A percentile compares a stretch with the other conserved stretches of the same genome.
These are phyloP conservation scores for Colletotrichum melonis DNA, from an alignment of 2,329 filamentous ascomycete genomes.

Conservation along the genomic window DNA sequence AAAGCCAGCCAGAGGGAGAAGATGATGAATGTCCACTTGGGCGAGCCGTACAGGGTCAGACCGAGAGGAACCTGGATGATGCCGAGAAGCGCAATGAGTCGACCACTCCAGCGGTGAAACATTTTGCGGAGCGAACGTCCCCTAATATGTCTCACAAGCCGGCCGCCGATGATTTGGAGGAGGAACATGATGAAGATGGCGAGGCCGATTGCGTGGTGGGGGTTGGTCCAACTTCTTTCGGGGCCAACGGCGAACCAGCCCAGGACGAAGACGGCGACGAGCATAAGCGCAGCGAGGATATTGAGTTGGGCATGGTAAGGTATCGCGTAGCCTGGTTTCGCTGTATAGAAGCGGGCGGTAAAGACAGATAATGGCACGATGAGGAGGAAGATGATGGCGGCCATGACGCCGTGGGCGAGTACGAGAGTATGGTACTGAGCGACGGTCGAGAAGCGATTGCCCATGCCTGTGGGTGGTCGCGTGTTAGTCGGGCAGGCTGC, in stretches of 20 bases:
- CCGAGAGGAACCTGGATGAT: conserved; percentile 90
- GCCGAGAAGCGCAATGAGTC: conserved; percentile 81
- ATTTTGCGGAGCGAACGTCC: conserved; percentile 64
- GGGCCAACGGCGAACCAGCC: conserved; percentile 85
- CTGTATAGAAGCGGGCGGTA: conserved; percentile 76
- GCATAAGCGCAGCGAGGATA: conserved; percentile 73
- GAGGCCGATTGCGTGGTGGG: conserved; percentile 86
- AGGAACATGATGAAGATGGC: conserved; percentile 81
- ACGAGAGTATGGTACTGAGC: conserved; percentile 78
- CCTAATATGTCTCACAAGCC: conserved; percentile 67
- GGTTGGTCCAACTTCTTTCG: conserved; percentile 78
- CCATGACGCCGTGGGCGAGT: conserved; percentile 77
- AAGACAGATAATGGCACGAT: conserved; percentile 81
- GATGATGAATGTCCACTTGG: conserved; percentile 84
- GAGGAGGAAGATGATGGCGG: conserved; percentile 78
- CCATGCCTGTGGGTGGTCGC: conserved; percentile 72
- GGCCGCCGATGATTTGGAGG: conserved; percentile 77
- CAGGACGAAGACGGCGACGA: conserved; percentile 78
- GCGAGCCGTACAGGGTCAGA: conserved; percentile 91
- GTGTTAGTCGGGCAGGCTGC: conserved; percentile 30
- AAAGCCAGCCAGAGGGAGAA: conserved; percentile 83
- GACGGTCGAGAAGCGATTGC: conserved; percentile 79
- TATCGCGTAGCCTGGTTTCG: conserved; percentile 70
- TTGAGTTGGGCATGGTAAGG: conserved; percentile 81
- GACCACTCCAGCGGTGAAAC: conserved; percentile 90